Evolutionary conservation across 2,329 filamentous ascomycete genomes (phyloP), one percentile per base, ranked within the genome.

Genomic region (Curvularia lunata): DNA sequence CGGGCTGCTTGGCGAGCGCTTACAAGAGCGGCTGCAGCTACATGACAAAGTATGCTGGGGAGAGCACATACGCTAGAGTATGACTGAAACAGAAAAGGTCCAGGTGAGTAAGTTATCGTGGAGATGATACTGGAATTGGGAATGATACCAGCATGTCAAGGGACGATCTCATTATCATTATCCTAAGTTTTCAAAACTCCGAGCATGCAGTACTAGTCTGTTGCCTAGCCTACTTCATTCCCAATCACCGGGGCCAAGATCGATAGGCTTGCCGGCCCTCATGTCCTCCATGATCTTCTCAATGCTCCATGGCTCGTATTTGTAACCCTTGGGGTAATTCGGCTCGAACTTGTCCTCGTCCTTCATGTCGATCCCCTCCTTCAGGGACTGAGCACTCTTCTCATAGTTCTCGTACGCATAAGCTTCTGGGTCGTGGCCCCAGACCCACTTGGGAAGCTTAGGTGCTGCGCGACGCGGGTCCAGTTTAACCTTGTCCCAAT

Each of bases 401-500:
- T 67, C 66, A 58, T 80, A 81, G 64, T 81, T 78, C 54, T 79
- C 74, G 45, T 79, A 79, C 4, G 77, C 78, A 56, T 81, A 80
- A 3, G 72, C 69, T 61, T 81, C 79, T 1, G 79, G 79, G 56
- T 81, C 79, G 60, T 81, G 79, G 30, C 64, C 69, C 75, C 76
- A 81, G 3, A 82, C 77, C 80, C 80, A 82, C 58, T 77, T 78
- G 3, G 80, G 80, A 2, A 78, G 74, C 63, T 80, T 79, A 34
- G 79, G 78, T 18, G 78, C 76, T 13, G 78, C 79, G 7, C 75
- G 71, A 38, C 77, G 74, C 0, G 79, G 79, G 59, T 81, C 77
- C 1, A 80, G 68, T 65, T 80, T 78, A 56, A 82, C 79, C 59
- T 81, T 81, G 55, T 78, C 74, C 80, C 80, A 82, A 64, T 82